Conservation (phyloP, 345 rosid species). For the Eucalyptus caleyi region DNA sequence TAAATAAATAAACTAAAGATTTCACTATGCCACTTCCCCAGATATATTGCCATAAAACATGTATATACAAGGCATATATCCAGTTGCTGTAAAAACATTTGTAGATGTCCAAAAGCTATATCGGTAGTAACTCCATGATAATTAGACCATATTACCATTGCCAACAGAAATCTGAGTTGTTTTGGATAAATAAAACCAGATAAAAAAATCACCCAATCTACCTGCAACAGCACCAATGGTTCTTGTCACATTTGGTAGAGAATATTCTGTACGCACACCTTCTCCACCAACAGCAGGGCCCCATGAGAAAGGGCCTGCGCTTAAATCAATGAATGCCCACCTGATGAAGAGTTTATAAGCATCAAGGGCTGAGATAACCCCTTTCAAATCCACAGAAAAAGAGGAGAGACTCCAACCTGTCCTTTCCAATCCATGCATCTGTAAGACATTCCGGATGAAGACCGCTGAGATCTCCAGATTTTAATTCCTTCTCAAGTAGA, state of each 20-base stretch:
- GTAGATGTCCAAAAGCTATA: neutral
- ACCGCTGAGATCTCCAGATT: slow-evolving; percentile 57
- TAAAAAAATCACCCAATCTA: neutral
- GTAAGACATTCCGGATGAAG: slow-evolving; percentile 81
- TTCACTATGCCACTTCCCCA: neutral
- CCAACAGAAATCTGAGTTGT: neutral
- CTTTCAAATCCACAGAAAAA: neutral
- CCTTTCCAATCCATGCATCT: slow-evolving; percentile 93
- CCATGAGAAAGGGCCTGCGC: slow-evolving; percentile 97
- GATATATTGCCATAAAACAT: neutral
- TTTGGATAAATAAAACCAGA: neutral
- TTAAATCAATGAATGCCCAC: slow-evolving; percentile 94
- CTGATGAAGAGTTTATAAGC: slow-evolving; percentile 19
- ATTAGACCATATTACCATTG: neutral
- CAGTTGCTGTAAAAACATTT: neutral
- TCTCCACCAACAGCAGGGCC: slow-evolving; percentile 99
- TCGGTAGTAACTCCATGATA: neutral
- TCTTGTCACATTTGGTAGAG: slow-evolving; percentile 89
- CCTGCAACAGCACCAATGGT: slow-evolving; percentile 98
- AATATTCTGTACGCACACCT: slow-evolving; percentile 87
- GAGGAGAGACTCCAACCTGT: slow-evolving; percentile 50
- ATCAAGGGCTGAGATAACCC: neutral
- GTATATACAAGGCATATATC: neutral
- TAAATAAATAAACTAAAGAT: neutral
- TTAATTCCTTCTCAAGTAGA: slow-evolving; percentile 48